Percentiles rank a stretch among this genome's conserved stretches.
These are phyloP conservation scores for Theileria parva DNA, from an alignment of 169 alveolate species.

Conservation along the genomic window DNA sequence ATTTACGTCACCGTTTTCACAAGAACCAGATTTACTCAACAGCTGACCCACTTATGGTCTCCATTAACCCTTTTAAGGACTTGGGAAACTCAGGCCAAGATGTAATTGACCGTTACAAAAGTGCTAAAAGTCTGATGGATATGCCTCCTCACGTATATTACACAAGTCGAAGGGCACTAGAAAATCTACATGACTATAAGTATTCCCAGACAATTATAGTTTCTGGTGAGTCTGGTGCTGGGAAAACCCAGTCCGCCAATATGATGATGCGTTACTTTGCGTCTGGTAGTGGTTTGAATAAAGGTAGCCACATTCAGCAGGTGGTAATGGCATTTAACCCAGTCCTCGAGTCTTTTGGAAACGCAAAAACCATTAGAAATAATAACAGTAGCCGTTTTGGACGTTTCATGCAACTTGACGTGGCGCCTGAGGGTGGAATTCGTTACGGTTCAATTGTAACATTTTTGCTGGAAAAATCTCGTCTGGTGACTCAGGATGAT, in stretches of 20 bases:
- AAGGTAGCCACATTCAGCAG: slow-evolving; percentile 77
- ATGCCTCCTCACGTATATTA: slow-evolving; percentile 87
- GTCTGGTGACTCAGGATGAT: slow-evolving; percentile 91
- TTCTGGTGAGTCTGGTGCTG: slow-evolving; percentile 99
- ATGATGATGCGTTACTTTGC: slow-evolving; percentile 91
- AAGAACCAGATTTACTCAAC: slow-evolving; percentile 88
- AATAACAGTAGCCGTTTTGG: slow-evolving; percentile 97
- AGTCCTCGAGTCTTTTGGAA: slow-evolving; percentile 97
- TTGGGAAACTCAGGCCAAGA: slow-evolving; percentile 86
- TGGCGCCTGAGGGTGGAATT: slow-evolving; percentile 86
- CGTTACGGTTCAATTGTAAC: slow-evolving; percentile 89
- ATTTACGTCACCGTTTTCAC: slow-evolving; percentile 79
- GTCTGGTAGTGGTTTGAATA: slow-evolving; percentile 38
- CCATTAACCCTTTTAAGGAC: slow-evolving; percentile 88
- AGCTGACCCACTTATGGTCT: slow-evolving; percentile 88
- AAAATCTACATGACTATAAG: slow-evolving; percentile 82
- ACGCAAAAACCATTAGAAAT: slow-evolving; percentile 97
- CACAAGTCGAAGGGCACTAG: slow-evolving; percentile 86
- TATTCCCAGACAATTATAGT: slow-evolving; percentile 92
- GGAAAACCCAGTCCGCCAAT: slow-evolving; percentile 98
- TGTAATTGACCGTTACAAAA: slow-evolving; percentile 79
- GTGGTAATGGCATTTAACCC: slow-evolving; percentile 95
- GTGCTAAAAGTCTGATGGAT: slow-evolving; percentile 72
- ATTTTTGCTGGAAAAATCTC: slow-evolving; percentile 94
- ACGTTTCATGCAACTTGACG: slow-evolving; percentile 91